Conservation (phyloP, 192 early-diverging fungal species). For the Endogone sp. region DNA sequence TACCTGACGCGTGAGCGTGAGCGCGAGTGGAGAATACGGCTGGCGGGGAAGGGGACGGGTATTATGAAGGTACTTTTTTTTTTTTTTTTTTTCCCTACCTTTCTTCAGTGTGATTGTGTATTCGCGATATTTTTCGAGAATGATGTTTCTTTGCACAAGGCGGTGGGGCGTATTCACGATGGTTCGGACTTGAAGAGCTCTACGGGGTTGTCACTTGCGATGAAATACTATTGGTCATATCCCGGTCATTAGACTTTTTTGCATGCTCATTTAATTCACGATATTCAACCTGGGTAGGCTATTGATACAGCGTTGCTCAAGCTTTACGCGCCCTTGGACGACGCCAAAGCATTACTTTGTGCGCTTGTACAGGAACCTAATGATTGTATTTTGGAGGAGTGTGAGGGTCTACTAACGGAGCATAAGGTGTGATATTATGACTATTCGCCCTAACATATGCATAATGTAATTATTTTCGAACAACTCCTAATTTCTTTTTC, state of each 20-base stretch:
- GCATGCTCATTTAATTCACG: not conserved
- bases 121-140: too few species aligned
- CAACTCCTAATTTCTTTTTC: not conserved
- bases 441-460: not conserved
- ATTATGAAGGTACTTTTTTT: not conserved
- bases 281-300: conserved; percentile 20
- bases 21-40: conserved; percentile 5
- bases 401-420: conserved; percentile 42
- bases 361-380: conserved; percentile 38
- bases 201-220: not conserved
- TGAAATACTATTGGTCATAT: too few species aligned
- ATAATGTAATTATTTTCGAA: too few species aligned
- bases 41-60: not conserved
- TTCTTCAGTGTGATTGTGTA: too few species aligned
- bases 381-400: conserved; percentile 35
- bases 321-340: conserved; percentile 30
- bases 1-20: conserved; percentile 44
- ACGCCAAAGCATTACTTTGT: conserved; percentile 17
- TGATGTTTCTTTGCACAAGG: too few species aligned
- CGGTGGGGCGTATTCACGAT: not conserved
- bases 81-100: too few species aligned
- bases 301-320: conserved; percentile 54
- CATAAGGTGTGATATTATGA: conserved; percentile 29
- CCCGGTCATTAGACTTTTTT: too few species aligned
- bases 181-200: not conserved